Conservation (phyloP, 1,284 basidiomycete species). For the Mycena citricolor region DNA sequence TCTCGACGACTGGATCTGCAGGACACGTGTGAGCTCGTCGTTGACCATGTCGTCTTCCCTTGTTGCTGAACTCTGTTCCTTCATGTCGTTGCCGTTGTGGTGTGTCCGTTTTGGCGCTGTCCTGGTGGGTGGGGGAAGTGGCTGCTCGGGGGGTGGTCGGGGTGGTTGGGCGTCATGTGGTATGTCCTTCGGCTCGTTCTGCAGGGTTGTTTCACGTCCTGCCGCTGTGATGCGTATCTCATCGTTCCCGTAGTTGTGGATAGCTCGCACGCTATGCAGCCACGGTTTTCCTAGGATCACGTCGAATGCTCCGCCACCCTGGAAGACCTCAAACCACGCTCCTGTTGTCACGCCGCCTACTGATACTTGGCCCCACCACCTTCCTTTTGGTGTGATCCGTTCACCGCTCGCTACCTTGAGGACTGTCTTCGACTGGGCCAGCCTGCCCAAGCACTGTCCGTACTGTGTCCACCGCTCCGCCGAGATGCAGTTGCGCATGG, state of each 20-base stretch:
- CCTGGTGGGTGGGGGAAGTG: too few species aligned
- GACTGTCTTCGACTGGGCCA: slow-evolving; percentile 2
- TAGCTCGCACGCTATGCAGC: slow-evolving; percentile 10
- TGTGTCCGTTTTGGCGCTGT: too few species aligned
- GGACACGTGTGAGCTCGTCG: too few species aligned
- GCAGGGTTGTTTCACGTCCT: not conserved
- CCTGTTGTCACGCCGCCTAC: slow-evolving; percentile 1
- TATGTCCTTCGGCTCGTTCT: slow-evolving; percentile 12
- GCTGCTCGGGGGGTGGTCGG: too few species aligned
- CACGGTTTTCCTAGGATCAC: slow-evolving; percentile 17
- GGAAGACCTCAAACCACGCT: slow-evolving; percentile 16
- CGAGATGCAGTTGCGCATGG: slow-evolving; percentile 5
- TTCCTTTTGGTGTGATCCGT: slow-evolving; percentile 3
- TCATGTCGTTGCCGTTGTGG: too few species aligned
- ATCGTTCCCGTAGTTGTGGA: slow-evolving; percentile 15
- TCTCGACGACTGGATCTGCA: too few species aligned
- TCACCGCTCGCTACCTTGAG: slow-evolving; percentile 8
- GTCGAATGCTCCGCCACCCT: slow-evolving; percentile 5
- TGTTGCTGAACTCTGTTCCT: too few species aligned
- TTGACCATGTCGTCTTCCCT: too few species aligned
- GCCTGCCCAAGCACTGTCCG: slow-evolving; percentile 7
- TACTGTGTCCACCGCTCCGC: slow-evolving; percentile 4
- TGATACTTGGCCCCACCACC: slow-evolving; percentile 9
- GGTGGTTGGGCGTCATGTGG: too few species aligned
- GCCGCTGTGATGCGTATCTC: slow-evolving; percentile 4